These are phyloP conservation scores for Tulasnella sp. DNA, from an alignment of 768 basidiomycete species.

Conservation along the genomic window DNA sequence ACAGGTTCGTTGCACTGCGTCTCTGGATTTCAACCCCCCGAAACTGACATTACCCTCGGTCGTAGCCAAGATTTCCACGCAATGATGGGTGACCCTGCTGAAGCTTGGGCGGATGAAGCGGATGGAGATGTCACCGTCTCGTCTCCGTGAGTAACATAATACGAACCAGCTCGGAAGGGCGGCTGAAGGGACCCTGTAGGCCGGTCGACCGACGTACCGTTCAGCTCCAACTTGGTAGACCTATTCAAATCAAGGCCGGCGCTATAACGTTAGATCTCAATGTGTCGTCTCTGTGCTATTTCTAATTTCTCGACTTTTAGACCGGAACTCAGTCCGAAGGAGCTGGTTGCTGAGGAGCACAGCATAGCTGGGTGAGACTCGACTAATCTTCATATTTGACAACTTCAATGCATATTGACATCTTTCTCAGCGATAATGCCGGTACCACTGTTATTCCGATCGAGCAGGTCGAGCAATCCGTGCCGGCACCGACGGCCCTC, in stretches of 20 bases:
- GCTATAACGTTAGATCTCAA: background rate
- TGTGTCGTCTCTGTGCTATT: background rate
- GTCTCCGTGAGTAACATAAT: background rate
- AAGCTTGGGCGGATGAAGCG: background rate
- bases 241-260: background rate
- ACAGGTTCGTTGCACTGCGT: background rate
- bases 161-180: too few relatives aligned
- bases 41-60: background rate
- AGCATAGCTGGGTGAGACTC: background rate
- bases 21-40: background rate
- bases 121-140: background rate
- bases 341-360: background rate
- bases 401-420: background rate
- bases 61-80: background rate
- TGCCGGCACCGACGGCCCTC: background rate
- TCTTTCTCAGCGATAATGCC: background rate
- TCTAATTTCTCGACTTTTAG: background rate
- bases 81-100: background rate
- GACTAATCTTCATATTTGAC: background rate
- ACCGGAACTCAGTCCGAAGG: background rate
- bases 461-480: background rate
- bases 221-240: background rate
- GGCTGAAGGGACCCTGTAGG: background rate
- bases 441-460: background rate
- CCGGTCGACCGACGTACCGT: background rate